Evolutionary conservation across 495 filamentous ascomycete genomes (phyloP).

Genomic region (Glarea lozoyensis): DNA sequence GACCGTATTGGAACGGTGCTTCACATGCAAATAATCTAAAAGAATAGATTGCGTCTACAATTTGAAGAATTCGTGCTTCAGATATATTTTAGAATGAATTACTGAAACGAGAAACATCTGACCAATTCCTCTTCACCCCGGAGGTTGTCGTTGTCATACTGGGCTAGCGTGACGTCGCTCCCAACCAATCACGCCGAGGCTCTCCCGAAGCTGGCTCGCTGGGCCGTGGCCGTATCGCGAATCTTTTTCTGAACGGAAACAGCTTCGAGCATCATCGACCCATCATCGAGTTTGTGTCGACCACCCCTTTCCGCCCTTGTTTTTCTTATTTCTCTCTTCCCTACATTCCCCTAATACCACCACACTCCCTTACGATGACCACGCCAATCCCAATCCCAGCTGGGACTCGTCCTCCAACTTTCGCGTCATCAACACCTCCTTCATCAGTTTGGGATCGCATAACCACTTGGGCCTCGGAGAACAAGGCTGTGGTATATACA

Average conservation of each 20-base stretch:
- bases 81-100: too few species aligned
- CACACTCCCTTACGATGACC: too few species aligned
- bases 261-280: not conserved
- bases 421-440: constrained; percentile 33
- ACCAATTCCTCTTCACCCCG: too few species aligned
- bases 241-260: constrained; percentile 8
- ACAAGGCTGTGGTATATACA: constrained; percentile 92
- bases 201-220: too few species aligned
- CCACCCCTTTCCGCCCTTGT: constrained; percentile 3
- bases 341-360: constrained; percentile 12
- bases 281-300: constrained; percentile 5
- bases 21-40: too few species aligned
- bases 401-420: constrained; percentile 13
- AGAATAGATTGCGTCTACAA: too few species aligned
- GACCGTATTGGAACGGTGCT: too few species aligned
- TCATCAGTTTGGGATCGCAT: constrained; percentile 81
- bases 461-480: constrained; percentile 86
- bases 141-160: too few species aligned
- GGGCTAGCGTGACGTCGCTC: too few species aligned
- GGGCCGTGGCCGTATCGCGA: constrained; percentile 4
- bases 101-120: too few species aligned
- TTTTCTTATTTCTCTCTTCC: constrained; percentile 13
- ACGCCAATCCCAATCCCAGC: constrained; percentile 7
- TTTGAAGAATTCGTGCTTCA: too few species aligned
- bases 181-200: too few species aligned